Evolutionary conservation across 441 rosid species (phyloP).

Genomic region (Hura crepitans): DNA sequence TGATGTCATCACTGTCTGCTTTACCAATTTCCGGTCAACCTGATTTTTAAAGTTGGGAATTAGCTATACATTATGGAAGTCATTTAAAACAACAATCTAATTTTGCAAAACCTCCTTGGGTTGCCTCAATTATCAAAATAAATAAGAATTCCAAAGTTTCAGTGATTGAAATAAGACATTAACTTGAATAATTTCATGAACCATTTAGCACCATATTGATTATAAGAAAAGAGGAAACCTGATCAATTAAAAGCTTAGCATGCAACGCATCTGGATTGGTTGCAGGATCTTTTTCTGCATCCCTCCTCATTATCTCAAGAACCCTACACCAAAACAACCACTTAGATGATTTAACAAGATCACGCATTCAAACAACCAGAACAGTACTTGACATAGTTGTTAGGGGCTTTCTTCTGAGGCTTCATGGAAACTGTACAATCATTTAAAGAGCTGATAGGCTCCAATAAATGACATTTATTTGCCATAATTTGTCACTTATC

Average conservation of each 20-base stretch:
- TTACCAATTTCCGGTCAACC: conserved; percentile 94
- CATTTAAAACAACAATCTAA: neutral
- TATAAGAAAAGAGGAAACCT: conserved; percentile 45
- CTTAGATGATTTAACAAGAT: conserved; percentile 18
- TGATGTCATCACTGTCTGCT: conserved; percentile 99
- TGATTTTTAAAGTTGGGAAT: conserved; percentile 34
- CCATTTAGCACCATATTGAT: conserved; percentile 19
- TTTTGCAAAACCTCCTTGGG: neutral
- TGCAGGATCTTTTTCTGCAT: conserved; percentile 68
- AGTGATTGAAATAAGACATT: conserved; percentile 8
- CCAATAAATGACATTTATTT: conserved; percentile 9
- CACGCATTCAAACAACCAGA: neutral
- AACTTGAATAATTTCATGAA: neutral
- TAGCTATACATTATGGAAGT: conserved; percentile 19
- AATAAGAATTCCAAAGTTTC: neutral
- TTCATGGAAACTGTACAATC: neutral
- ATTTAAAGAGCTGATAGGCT: neutral
- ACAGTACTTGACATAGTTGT: neutral
- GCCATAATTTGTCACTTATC: neutral
- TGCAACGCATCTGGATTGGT: conserved; percentile 47
- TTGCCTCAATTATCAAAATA: neutral
- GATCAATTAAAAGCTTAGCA: conserved; percentile 68
- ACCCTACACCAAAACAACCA: conserved; percentile 49
- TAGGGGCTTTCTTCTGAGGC: conserved; percentile 2
- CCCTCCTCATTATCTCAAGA: conserved; percentile 67